Conservation (phyloP, 1,139 yeast genomes). For the Zygosaccharomyces sapae region DNA sequence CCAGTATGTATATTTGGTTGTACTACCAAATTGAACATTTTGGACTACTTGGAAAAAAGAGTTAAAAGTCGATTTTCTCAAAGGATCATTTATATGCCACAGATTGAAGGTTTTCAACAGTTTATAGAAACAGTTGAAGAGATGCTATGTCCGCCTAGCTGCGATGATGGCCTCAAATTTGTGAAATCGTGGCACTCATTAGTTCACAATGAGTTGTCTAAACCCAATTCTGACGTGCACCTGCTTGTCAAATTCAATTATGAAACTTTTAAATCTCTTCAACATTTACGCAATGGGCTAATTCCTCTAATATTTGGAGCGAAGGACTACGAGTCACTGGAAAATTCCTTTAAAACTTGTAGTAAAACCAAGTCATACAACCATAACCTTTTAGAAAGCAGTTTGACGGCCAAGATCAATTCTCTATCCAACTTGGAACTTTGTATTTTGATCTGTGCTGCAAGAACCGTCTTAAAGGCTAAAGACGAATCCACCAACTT, state of each 20-base stretch:
- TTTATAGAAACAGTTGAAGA: constrained; percentile 39
- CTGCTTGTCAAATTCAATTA: constrained; percentile 45
- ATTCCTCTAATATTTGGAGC: constrained; percentile 41
- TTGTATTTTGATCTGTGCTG: constrained; percentile 64
- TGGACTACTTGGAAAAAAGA: constrained; percentile 84
- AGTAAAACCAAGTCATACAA: constrained; percentile 23
- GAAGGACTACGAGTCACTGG: constrained; percentile 17
- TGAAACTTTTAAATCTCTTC: constrained; percentile 57
- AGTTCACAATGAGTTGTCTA: constrained; percentile 37
- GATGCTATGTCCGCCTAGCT: constrained; percentile 32
- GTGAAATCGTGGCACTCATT: constrained; percentile 49
- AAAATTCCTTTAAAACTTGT: constrained; percentile 19
- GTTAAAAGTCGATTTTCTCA: constrained; percentile 89
- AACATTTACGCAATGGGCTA: constrained; percentile 51
- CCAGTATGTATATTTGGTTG: constrained; percentile 83
- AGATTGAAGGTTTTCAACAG: constrained; percentile 44
- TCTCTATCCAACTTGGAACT: constrained; percentile 67
- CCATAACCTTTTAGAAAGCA: constrained; percentile 29
- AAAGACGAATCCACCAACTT: constrained; percentile 58
- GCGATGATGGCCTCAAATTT: constrained; percentile 13
- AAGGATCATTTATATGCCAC: constrained; percentile 58
- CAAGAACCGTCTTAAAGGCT: constrained; percentile 61
- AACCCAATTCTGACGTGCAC: constrained; percentile 37
- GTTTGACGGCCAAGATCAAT: constrained; percentile 28
- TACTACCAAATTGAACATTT: constrained; percentile 66